Conservation (phyloP, 2,329 filamentous ascomycete species). For the Lecanoromycetidae sp. region DNA sequence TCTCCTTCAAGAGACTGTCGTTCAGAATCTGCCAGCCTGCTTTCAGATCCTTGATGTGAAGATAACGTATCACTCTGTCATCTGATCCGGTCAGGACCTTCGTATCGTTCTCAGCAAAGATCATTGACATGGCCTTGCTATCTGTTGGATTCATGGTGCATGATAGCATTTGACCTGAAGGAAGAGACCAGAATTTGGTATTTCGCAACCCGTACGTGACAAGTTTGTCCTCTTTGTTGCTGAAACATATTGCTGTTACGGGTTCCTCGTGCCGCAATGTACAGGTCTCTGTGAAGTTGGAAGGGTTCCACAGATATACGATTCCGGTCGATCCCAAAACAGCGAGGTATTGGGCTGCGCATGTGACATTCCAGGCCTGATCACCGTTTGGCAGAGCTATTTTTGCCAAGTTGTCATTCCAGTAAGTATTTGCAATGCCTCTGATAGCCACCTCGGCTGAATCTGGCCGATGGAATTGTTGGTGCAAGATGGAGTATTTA, state of each 20-base stretch:
- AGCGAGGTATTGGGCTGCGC: slow-evolving; percentile 11
- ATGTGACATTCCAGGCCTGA: slow-evolving; percentile 10
- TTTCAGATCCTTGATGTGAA: not conserved
- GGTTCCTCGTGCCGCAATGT: slow-evolving; percentile 8
- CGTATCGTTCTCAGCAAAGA: slow-evolving; percentile 10
- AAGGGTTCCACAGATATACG: slow-evolving; percentile 5
- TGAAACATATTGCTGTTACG: slow-evolving; percentile 16
- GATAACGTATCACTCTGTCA: slow-evolving; percentile 5
- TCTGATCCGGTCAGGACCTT: slow-evolving; percentile 10
- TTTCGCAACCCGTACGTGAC: slow-evolving; percentile 19
- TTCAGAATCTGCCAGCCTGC: slow-evolving; percentile 9
- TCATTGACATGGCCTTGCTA: slow-evolving; percentile 8
- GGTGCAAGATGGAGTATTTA: slow-evolving; percentile 25
- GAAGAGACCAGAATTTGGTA: slow-evolving; percentile 13
- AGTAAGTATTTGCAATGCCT: slow-evolving; percentile 17
- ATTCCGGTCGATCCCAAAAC: slow-evolving; percentile 12
- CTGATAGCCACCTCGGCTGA: slow-evolving; percentile 14
- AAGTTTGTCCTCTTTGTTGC: slow-evolving; percentile 6
- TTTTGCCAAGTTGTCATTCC: slow-evolving; percentile 22
- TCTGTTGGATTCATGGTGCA: slow-evolving; percentile 6
- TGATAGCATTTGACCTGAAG: slow-evolving; percentile 3
- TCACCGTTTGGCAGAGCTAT: slow-evolving; percentile 15
- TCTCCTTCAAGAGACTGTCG: not conserved
- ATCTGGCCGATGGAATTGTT: slow-evolving; percentile 22
- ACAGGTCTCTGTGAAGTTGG: not conserved